These are phyloP conservation scores for Penicillium parvum DNA, from an alignment of 495 filamentous ascomycete species.

Conservation along the genomic window DNA sequence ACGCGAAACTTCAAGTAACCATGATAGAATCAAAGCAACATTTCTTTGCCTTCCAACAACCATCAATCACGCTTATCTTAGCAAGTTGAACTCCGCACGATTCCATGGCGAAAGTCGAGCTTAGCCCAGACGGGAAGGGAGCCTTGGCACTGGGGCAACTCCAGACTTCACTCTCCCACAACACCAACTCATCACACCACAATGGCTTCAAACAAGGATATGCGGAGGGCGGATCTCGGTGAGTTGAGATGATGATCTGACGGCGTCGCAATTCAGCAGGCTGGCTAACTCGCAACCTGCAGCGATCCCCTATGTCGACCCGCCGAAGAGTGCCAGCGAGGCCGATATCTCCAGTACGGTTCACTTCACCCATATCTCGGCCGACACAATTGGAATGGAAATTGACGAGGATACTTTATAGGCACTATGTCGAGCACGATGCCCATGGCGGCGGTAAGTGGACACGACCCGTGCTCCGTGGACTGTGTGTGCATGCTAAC, in stretches of 20 bases:
- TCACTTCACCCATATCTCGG: background rate
- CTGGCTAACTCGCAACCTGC: slow-evolving; percentile 12
- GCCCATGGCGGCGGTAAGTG: slow-evolving; percentile 81
- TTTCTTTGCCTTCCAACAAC: too few species aligned
- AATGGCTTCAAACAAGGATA: slow-evolving; percentile 80
- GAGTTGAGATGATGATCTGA: slow-evolving; percentile 33
- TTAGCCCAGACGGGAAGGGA: slow-evolving; percentile 8
- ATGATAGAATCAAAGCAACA: too few species aligned
- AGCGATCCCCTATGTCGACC: slow-evolving; percentile 63
- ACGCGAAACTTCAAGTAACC: too few species aligned
- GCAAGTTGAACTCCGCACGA: slow-evolving; percentile 1
- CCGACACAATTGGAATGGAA: background rate
- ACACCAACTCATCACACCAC: slow-evolving; percentile 4
- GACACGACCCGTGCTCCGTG: background rate
- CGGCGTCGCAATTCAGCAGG: background rate
- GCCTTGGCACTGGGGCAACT: slow-evolving; percentile 12
- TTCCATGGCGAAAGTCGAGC: background rate
- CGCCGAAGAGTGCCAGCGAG: slow-evolving; percentile 50
- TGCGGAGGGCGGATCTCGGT: slow-evolving; percentile 83
- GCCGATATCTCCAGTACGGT: slow-evolving; percentile 52
- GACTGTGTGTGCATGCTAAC: slow-evolving; percentile 19
- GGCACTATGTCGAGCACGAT: slow-evolving; percentile 77
- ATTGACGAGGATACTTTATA: slow-evolving; percentile 17
- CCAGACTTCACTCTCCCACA: slow-evolving; percentile 9
- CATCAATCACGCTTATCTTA: too few species aligned